Conservation (phyloP, 441 rosid genomes). For the Lepidium campestre region DNA sequence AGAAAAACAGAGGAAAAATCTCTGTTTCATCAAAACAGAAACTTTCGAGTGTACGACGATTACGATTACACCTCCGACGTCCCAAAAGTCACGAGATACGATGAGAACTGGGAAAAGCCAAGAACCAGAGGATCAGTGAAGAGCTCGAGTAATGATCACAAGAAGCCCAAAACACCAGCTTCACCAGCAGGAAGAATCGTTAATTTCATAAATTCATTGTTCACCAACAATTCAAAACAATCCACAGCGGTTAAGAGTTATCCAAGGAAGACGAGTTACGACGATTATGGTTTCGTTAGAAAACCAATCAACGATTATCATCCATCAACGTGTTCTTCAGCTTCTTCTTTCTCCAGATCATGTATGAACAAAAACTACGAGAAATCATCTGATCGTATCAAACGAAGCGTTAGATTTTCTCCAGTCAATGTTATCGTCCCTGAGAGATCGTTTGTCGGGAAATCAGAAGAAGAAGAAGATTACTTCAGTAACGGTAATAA, state of each 20-base stretch:
- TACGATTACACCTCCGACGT: conserved; percentile 31
- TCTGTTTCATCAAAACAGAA: conserved; percentile 46
- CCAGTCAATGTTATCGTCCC: conserved; percentile 62
- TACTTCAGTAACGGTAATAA: conserved; percentile 13
- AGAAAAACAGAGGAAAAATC: conserved; percentile 41
- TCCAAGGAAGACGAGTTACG: conserved; percentile 28
- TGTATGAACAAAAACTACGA: conserved; percentile 63
- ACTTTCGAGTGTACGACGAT: conserved; percentile 28
- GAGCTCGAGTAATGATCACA: conserved; percentile 43
- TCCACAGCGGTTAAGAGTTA: conserved; percentile 31
- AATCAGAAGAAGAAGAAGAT: conserved; percentile 27
- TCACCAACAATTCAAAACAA: conserved; percentile 47
- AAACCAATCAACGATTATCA: conserved; percentile 39
- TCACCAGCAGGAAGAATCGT: conserved; percentile 80
- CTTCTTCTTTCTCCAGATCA: conserved; percentile 78
- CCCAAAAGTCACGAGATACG: conserved; percentile 32
- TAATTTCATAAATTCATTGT: conserved; percentile 70
- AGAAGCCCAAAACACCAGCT: conserved; percentile 78
- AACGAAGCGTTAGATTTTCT: conserved; percentile 64
- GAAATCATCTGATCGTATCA: conserved; percentile 44
- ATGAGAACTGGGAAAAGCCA: conserved; percentile 34
- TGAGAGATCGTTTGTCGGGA: conserved; percentile 54
- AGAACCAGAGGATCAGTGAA: conserved; percentile 54
- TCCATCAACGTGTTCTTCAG: conserved; percentile 59
- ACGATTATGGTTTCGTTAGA: conserved; percentile 19